Evolutionary conservation across 2,329 filamentous ascomycete genomes (phyloP).

Genomic region (Xylogone sp.): DNA sequence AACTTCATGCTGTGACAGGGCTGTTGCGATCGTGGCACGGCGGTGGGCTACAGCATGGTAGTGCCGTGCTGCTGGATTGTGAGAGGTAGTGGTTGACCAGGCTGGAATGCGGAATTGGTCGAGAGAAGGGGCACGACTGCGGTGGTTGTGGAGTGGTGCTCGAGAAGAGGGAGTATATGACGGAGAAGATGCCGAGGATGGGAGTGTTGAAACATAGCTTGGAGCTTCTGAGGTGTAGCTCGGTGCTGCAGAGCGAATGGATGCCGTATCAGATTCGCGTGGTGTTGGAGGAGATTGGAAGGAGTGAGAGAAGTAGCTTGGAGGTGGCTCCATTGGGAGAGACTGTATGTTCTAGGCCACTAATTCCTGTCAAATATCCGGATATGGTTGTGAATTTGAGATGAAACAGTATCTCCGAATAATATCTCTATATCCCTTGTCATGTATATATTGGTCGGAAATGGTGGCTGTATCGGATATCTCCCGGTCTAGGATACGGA

Average conservation of each 20-base stretch:
- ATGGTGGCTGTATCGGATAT: neutral
- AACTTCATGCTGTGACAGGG: conserved; percentile 22
- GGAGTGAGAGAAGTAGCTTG: neutral
- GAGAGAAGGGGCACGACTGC: conserved; percentile 36
- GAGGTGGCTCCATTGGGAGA: neutral
- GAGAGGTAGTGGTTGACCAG: conserved; percentile 53
- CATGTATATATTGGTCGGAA: neutral
- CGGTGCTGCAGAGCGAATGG: conserved; percentile 63
- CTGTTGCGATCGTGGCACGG: conserved; percentile 46
- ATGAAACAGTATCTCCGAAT: too few species aligned
- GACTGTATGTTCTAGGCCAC: too few species aligned
- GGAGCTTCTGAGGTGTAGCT: conserved; percentile 66
- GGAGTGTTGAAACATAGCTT: conserved; percentile 63
- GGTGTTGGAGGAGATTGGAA: neutral
- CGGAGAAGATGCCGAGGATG: conserved; percentile 27
- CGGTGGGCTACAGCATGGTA: conserved; percentile 63
- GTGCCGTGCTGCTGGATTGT: conserved; percentile 53
- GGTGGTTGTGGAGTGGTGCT: conserved; percentile 14
- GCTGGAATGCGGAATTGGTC: conserved; percentile 53
- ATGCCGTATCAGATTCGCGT: conserved; percentile 61
- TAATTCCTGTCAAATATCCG: too few species aligned
- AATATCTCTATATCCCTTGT: too few species aligned
- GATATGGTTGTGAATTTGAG: too few species aligned
- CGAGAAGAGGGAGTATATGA: conserved; percentile 21
- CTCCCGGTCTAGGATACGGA: neutral